Evolutionary conservation across 169 alveolate species (phyloP), one percentile per base, ranked within the genome.

Genomic region (Eimeria falciformis): DNA sequence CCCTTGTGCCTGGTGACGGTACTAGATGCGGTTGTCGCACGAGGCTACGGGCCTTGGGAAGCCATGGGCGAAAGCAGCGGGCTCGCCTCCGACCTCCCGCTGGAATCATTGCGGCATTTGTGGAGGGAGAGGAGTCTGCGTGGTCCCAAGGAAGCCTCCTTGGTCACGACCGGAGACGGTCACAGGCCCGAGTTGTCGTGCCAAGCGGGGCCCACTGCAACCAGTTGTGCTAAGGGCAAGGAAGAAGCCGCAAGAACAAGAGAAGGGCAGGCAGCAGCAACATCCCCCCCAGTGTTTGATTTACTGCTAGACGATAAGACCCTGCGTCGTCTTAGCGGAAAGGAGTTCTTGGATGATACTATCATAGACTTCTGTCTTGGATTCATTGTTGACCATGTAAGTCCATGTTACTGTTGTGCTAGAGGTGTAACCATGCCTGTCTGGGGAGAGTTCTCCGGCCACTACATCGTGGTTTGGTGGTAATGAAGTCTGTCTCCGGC

Each of bases 291-390:
- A 27, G 75, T 55, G 23, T 81, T 55, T 56, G 90, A 81, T n/a
- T 55, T 81, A 37, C 90, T 81, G 40, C 90, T 81, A 9, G 90
- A 81, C 40, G 90, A 81, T 46, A 81, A 68, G 27, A 81, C 77
- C 37, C 53, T 81, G 46, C 90, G 90, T 47, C 84, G 94, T 65
- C 91, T 90, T 11, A 46, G 71, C 75, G 69, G 66, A 9, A 66
- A 90, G 65, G 94, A 68, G 62, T 78, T 58, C 78, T 50, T 90
- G 53, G 91, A 90, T 43, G 94, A 90, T 62, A 47, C 84, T n/a
- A 78, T 90, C 66, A 45, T 90, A 65, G 94, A 90, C 68, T 90
- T 90, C n/a, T 90, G 87, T 37, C 86, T 90, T 14, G 91, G 84
- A 3, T 90, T 79, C 55, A 78, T 90, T n/a, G 79, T 55, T 23